Conservation (phyloP, 1,139 yeast species). For the Pneumocystis murina region DNA sequence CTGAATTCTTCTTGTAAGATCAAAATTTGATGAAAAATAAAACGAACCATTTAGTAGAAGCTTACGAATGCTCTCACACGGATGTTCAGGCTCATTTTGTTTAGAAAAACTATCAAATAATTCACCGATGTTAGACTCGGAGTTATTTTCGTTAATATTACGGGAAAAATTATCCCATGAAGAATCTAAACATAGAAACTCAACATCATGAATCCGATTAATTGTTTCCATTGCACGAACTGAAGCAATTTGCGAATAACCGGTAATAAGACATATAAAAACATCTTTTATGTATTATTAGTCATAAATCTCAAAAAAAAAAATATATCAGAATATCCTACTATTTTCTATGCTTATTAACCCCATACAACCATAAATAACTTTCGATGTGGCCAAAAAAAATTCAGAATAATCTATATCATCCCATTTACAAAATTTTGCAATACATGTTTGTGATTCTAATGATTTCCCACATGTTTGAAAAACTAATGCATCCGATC, state of each 20-base stretch:
- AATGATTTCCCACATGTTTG: conserved; percentile 18
- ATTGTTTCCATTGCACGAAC: conserved; percentile 56
- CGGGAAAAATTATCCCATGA: conserved; percentile 70
- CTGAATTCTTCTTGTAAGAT: conserved; percentile 71
- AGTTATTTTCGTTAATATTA: conserved; percentile 30
- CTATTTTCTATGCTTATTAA: conserved; percentile 34
- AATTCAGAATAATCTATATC: conserved; percentile 21
- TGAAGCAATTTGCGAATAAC: conserved; percentile 60
- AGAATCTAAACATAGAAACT: conserved; percentile 60
- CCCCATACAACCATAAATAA: conserved; percentile 73
- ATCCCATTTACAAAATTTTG: conserved; percentile 25
- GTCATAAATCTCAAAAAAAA: conserved; percentile 24
- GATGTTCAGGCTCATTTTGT: conserved; percentile 40
- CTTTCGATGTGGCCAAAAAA: conserved; percentile 35
- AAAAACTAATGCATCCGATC: conserved; percentile 36
- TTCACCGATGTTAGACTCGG: conserved; percentile 6
- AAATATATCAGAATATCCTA: background rate
- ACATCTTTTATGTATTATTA: conserved; percentile 32
- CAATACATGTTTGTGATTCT: conserved; percentile 20
- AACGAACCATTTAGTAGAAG: conserved; percentile 76
- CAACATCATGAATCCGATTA: conserved; percentile 66
- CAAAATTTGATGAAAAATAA: conserved; percentile 83
- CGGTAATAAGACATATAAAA: conserved; percentile 68
- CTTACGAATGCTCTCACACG: conserved; percentile 67
- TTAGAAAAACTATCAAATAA: conserved; percentile 7